Base-by-base conservation (phyloP, 176 grass and related monocot genomes). In the Oryza meyeriana region DNA sequence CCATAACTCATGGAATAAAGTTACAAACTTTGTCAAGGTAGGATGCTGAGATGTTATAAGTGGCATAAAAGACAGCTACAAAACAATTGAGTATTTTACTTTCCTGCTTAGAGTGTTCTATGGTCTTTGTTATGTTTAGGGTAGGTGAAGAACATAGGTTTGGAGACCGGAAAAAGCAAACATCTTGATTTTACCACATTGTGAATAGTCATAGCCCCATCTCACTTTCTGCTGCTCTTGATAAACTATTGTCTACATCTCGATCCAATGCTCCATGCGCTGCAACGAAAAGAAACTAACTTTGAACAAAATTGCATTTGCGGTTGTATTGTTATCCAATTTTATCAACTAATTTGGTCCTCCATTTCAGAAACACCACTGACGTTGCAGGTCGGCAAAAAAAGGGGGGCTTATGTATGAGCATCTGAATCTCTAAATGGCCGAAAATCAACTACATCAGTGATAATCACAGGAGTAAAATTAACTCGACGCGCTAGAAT, bases 1-100 rank as follows among this genome's bases (percentile, higher is more conserved):
- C 18, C 22, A 78, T 59, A 79, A 25, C 55, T 76, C 57, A 76
- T 71, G 69, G 18, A 52, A 76, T 76, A 58, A 66, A 83, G 14
- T 58, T 55, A 22, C 11, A 59, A 13, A 81, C 8, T 57, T 29
- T 33, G 8, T 31, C 31, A 69, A 25, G n/a, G 12, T 24, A 64
- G 70, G 63, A 70, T 76, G 24, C 52, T 69, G 25, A 61, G 18
- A 84, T 69, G 38, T 13, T 71, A 80, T 27, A 59, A 42, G 41
- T 78, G 86, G 11, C 5, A 12, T 44, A 68, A 12, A 72, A 9
- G 33, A 62, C 36, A 69, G 20, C 3, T 31, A 84, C n/a, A 63
- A 25, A 62, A 4, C 52, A 45, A 47, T 2, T 64, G 28, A 75
- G 79, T 31, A 67, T 79, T 76, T 16, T 74, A 16, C 62, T 84